Evolutionary conservation across 169 alveolate genomes (phyloP).

Genomic region (Prorocentrum cordatum): DNA sequence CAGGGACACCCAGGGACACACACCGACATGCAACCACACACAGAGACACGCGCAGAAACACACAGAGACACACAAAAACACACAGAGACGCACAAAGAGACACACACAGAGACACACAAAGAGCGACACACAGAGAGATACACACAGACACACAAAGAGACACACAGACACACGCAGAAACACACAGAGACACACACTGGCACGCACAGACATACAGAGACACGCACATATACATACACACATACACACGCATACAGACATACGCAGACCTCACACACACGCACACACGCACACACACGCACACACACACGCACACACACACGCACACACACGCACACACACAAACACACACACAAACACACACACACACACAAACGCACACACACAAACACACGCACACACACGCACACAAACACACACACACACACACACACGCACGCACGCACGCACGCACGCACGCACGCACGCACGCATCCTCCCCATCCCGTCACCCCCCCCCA

Average conservation of each 20-base stretch:
- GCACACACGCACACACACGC: not conserved
- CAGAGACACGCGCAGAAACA: not conserved
- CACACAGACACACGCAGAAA: constrained; percentile 3
- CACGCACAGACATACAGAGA: not conserved
- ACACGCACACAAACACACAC: not conserved
- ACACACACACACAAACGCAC: not conserved
- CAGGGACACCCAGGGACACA: not conserved
- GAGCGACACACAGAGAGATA: not conserved
- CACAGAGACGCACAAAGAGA: not conserved
- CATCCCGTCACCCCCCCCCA: too few relatives aligned
- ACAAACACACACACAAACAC: not conserved
- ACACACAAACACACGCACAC: not conserved
- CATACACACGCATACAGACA: not conserved
- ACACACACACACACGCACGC: not conserved
- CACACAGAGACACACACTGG: not conserved
- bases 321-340: not conserved
- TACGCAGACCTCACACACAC: not conserved
- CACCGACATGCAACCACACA: not conserved
- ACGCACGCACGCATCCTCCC: too few relatives aligned
- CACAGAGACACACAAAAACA: not conserved
- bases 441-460: not conserved
- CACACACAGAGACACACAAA: not conserved
- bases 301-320: not conserved
- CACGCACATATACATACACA: not conserved
- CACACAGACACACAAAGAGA: not conserved